Percentiles rank a stretch among this genome's conserved stretches.
Evolutionary conservation across 371 early-diverging fungal species (phyloP).

Genomic region (Mortierella polycephala): DNA sequence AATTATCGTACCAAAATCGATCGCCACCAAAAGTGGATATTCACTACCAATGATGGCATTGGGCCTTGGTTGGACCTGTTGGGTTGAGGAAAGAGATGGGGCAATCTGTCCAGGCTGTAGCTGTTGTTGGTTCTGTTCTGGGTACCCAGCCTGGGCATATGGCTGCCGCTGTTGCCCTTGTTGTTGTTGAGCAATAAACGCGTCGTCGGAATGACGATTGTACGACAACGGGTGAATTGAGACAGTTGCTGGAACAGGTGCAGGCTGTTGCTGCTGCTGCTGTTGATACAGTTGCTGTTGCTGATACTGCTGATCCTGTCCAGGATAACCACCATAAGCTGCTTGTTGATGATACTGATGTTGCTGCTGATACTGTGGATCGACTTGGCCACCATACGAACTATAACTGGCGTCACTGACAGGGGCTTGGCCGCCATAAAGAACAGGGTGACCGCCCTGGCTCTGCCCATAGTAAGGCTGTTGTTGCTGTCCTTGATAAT

Average conservation of each 20-base stretch:
- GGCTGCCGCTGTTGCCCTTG: slow-evolving; percentile 14
- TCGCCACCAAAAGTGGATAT: slow-evolving; percentile 49
- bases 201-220: slow-evolving; percentile 16
- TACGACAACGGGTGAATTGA: slow-evolving; percentile 40
- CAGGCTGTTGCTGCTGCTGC: slow-evolving; percentile 31
- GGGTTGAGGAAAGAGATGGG: slow-evolving; percentile 1
- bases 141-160: slow-evolving; percentile 16
- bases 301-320: slow-evolving; percentile 20
- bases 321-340: neutral
- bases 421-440: slow-evolving; percentile 21
- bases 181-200: neutral
- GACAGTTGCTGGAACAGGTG: slow-evolving; percentile 23
- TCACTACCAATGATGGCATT: slow-evolving; percentile 31
- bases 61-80: slow-evolving; percentile 28
- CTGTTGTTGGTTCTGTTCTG: slow-evolving; percentile 6
- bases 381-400: slow-evolving; percentile 20
- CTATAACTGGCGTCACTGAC: slow-evolving; percentile 8
- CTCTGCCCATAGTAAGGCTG: slow-evolving; percentile 29
- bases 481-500: slow-evolving; percentile 25
- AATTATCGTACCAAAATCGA: slow-evolving; percentile 48
- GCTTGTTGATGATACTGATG: slow-evolving; percentile 14
- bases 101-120: slow-evolving; percentile 17
- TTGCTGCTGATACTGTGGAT: slow-evolving; percentile 20
- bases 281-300: slow-evolving; percentile 32
- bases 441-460: slow-evolving; percentile 3